phyloP scores from a whole-genome alignment of 306 rosid species.

The Lablab purpureus region DNA sequence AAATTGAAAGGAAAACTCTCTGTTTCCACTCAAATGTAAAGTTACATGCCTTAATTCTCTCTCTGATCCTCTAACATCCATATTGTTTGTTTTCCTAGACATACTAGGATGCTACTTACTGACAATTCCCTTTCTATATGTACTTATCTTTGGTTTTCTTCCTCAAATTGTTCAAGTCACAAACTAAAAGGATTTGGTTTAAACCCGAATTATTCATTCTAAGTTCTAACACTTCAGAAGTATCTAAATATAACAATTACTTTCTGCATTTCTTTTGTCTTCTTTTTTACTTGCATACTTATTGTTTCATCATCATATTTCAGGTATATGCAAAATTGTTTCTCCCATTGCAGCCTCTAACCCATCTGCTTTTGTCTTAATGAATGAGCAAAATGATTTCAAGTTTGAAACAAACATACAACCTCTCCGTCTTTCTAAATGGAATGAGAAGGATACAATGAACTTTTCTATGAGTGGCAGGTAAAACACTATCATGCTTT shows the following conservation, averaged over 20 bases:
- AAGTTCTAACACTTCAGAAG: slow-evolving; percentile 3
- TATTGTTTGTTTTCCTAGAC: background rate
- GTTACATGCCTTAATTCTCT: background rate
- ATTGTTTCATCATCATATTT: slow-evolving; percentile 29
- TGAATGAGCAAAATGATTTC: slow-evolving; percentile 48
- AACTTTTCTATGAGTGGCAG: slow-evolving; percentile 49
- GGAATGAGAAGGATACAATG: slow-evolving; percentile 42
- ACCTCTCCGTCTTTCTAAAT: slow-evolving; percentile 51
- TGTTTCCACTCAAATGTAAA: background rate
- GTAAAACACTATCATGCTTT: slow-evolving; percentile 11
- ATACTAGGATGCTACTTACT: background rate
- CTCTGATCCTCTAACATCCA: background rate
- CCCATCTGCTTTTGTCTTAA: slow-evolving; percentile 46
- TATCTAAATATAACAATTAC: background rate
- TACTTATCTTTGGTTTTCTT: background rate
- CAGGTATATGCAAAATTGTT: slow-evolving; percentile 62
- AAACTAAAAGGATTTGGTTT: background rate
- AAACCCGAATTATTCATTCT: background rate
- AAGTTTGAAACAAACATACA: slow-evolving; percentile 55
- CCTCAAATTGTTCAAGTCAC: background rate
- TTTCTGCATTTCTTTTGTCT: background rate
- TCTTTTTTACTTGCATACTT: background rate
- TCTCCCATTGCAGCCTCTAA: slow-evolving; percentile 50
- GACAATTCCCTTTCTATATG: background rate
- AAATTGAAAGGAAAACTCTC: background rate